Evolutionary conservation across 106 monocot genomes (phyloP), one percentile per base, ranked within the genome.

Genomic region (Triglochin maritima): DNA sequence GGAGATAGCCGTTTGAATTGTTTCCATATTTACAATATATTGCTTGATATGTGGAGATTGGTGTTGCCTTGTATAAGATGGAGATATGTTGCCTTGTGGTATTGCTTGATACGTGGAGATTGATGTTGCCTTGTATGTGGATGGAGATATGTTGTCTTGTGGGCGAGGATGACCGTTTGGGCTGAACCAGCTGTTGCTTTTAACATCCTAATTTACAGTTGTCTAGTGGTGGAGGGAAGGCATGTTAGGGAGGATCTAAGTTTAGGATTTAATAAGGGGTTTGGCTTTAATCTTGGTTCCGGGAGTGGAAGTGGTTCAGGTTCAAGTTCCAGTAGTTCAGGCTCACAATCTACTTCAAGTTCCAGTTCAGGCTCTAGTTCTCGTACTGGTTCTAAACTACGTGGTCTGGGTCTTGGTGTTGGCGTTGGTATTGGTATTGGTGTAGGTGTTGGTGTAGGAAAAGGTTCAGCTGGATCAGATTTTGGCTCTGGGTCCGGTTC

Each of bases 221-320:
- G 16, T 17, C 41, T 66, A 16, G 4, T 66, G 14, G 66, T 17
- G 7, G 66, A 66, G 50, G 41, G 68, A 17, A 68, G 68, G 41
- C 16, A 41, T 7, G 17, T 47, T 17, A 68, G 68, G 56, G 56
- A 68, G 12, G 43, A 55, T 14, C 56, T 68, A 4, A 14, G 68
- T 15, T 57, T 68, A 14, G 68, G 29, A 29, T 29, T 29, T 29
- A 29, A 29, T 29, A 29, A 29, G 29, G 68, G 68, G 7, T 7
- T 73, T 81, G 29, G 84, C 71, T 6, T 56, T 42, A 41, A 44
- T 46, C 0, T 45, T 41, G 68, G 68, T 8, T 47, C 44, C 14
- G 66, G 66, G 6, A 7, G 50, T 1, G 29, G 66, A 7, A 51
- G 56, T 45, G 66, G 47, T 49, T 66, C 66, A 0, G 52, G 56